Evolutionary conservation across 169 alveolate species (phyloP).

Genomic region (Cyclospora cayetanensis): DNA sequence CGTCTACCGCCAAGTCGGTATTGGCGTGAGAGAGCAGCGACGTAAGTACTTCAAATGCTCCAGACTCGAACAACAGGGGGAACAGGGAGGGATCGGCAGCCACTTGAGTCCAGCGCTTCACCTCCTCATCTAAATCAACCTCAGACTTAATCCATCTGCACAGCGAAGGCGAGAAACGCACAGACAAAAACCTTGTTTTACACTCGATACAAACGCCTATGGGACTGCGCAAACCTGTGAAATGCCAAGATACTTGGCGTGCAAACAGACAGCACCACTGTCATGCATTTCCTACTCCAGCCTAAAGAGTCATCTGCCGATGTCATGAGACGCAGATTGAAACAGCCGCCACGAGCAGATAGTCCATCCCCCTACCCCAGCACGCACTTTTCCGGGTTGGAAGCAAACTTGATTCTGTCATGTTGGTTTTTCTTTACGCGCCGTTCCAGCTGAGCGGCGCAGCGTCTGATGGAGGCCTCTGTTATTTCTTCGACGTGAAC

Average conservation of each 20-base stretch:
- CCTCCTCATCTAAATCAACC: slow-evolving; percentile 83
- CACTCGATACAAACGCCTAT: too few species aligned
- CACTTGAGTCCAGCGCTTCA: slow-evolving; percentile 72
- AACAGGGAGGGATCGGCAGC: slow-evolving; percentile 74
- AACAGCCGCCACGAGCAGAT: neutral
- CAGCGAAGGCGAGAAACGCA: neutral
- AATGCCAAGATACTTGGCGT: neutral
- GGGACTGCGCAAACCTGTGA: too few species aligned
- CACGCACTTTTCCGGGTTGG: slow-evolving; percentile 70
- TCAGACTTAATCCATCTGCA: slow-evolving; percentile 78
- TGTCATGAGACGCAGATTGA: neutral
- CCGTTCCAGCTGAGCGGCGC: slow-evolving; percentile 68
- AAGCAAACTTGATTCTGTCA: slow-evolving; percentile 42
- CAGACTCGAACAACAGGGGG: neutral
- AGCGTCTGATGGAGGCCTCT: slow-evolving; percentile 44
- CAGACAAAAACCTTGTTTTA: too few species aligned
- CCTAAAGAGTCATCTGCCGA: neutral
- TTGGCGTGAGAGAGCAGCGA: slow-evolving; percentile 8
- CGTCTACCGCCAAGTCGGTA: slow-evolving; percentile 77
- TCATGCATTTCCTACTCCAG: neutral
- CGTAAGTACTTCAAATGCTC: neutral
- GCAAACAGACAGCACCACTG: neutral
- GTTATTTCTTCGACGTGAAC: slow-evolving; percentile 60
- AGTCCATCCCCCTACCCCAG: neutral
- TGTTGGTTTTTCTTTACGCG: slow-evolving; percentile 61